Percentiles rank a stretch among this genome's conserved stretches.
Evolutionary conservation across 495 filamentous ascomycete genomes (phyloP).

Genomic region (Penicillium canariense): DNA sequence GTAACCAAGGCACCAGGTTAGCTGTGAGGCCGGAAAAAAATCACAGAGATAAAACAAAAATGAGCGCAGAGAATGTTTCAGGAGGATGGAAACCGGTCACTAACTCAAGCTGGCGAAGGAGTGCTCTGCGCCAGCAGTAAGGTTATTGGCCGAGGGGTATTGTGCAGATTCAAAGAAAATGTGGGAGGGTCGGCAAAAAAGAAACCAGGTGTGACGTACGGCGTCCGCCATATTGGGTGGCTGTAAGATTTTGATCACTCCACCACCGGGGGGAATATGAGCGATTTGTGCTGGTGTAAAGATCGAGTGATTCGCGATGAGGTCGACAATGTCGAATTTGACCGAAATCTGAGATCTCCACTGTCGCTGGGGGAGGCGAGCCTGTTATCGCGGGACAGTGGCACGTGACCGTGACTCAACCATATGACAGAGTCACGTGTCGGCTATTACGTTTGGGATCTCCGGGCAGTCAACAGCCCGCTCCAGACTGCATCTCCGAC

Average conservation of each 20-base stretch:
- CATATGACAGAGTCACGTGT: constrained; percentile 17
- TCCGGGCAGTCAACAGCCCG: constrained; percentile 7
- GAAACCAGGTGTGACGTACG: constrained; percentile 53
- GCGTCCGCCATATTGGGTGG: constrained; percentile 41
- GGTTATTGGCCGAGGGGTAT: constrained; percentile 28
- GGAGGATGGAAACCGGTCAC: background rate
- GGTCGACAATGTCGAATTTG: constrained; percentile 23
- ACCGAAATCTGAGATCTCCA: constrained; percentile 21
- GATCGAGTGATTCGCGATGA: constrained; percentile 4
- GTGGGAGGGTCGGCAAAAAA: constrained; percentile 44
- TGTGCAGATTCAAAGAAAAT: constrained; percentile 39
- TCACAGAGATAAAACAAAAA: constrained; percentile 2
- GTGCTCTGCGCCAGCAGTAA: constrained; percentile 13
- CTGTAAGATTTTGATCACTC: constrained; percentile 16
- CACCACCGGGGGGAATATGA: constrained; percentile 10
- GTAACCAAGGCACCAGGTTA: constrained; percentile 12
- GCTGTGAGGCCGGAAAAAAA: constrained; percentile 16
- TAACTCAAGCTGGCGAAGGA: constrained; percentile 1
- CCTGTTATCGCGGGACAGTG: constrained; percentile 37
- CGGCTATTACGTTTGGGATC: constrained; percentile 6
- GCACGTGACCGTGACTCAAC: constrained; percentile 32
- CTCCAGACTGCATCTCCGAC: background rate
- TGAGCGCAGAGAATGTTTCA: background rate
- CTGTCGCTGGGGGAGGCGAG: constrained; percentile 28
- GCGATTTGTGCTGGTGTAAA: background rate